phyloP scores from a whole-genome alignment of 805 yeast genomes.

The Candida suzukii region DNA sequence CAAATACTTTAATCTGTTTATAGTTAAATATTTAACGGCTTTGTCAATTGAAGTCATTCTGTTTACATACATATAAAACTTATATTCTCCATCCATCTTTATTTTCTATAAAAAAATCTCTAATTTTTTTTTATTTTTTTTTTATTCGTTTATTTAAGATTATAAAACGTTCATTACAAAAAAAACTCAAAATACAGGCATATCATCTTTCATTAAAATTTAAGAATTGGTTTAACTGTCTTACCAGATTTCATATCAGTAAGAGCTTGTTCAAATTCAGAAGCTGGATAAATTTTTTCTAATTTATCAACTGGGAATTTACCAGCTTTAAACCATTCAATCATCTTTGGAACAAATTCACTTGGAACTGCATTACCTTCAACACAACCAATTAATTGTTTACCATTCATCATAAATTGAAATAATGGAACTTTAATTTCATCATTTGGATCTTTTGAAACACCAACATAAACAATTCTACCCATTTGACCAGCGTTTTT shows the following conservation, averaged over 20 bases:
- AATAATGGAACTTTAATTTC: not conserved
- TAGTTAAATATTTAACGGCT: no score
- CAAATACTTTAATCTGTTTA: no score
- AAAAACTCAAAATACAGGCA: no score
- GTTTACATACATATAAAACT: no score
- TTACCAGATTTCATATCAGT: conserved; percentile 1
- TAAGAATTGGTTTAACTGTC: conserved; percentile 1
- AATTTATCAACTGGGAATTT: conserved; percentile 2
- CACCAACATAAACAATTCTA: conserved; percentile 1
- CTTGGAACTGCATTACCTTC: not conserved
- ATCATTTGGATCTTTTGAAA: not conserved
- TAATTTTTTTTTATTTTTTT: no score
- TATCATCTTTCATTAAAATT: no score
- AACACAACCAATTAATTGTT: conserved; percentile 2
- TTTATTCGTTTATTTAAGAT: no score
- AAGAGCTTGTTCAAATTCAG: not conserved
- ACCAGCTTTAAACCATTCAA: conserved; percentile 2
- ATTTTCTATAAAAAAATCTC: no score
- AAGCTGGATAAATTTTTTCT: not conserved
- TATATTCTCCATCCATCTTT: no score
- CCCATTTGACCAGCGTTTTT: conserved; percentile 1
- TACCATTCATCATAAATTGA: not conserved
- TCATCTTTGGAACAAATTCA: conserved; percentile 1
- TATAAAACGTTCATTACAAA: no score
- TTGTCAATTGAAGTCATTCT: no score